Evolutionary conservation across 2,329 filamentous ascomycete genomes (phyloP).

Genomic region (Sclerotinia sclerotiorum): DNA sequence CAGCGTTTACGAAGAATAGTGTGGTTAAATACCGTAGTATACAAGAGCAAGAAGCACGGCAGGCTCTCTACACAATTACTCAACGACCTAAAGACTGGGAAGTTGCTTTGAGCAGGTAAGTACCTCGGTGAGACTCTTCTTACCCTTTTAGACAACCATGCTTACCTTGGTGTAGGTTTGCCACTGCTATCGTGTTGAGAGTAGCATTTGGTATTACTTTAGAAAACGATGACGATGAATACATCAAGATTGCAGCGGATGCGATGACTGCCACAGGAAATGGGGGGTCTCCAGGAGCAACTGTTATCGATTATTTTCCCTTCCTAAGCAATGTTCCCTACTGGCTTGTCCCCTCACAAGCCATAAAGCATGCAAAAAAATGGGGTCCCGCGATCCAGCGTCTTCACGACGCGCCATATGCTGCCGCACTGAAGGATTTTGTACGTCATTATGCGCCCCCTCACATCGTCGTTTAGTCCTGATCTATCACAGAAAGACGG

Average conservation of each 20-base stretch:
- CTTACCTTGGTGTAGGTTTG: constrained; percentile 38
- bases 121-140: background rate
- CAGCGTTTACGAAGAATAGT: constrained; percentile 45
- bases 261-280: constrained; percentile 34
- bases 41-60: constrained; percentile 41
- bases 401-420: constrained; percentile 48
- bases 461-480: background rate
- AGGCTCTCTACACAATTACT: constrained; percentile 1
- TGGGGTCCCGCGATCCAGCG: constrained; percentile 41
- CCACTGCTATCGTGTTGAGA: constrained; percentile 45
- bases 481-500: constrained; percentile 25
- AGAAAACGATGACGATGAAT: constrained; percentile 43
- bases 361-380: constrained; percentile 37
- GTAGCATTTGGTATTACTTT: constrained; percentile 48
- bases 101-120: constrained; percentile 13
- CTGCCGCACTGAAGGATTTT: constrained; percentile 21
- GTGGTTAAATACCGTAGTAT: constrained; percentile 39
- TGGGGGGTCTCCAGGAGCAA: constrained; percentile 40
- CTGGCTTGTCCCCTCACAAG: constrained; percentile 37
- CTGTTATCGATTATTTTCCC: constrained; percentile 51
- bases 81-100: constrained; percentile 17
- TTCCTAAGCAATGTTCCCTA: constrained; percentile 41
- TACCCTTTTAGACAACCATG: constrained; percentile 25
- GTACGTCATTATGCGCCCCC: background rate
- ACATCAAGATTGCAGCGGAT: constrained; percentile 44